Base-by-base conservation (phyloP, 805 yeast species). In the Yarrowia alimentaria region DNA sequence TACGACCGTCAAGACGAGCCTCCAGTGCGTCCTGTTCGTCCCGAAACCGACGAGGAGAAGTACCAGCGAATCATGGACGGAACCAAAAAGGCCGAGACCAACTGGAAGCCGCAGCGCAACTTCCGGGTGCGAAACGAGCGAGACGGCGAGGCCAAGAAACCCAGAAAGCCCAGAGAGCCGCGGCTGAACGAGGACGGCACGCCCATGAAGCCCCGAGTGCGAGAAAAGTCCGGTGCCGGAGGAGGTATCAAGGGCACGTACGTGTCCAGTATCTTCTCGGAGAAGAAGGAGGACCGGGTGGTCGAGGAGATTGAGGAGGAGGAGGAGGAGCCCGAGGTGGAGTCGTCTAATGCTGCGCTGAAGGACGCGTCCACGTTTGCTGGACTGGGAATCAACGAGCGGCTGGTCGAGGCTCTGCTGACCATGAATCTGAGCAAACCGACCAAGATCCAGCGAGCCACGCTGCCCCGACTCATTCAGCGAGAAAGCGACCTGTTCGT, bases 261-360 rank as follows among this genome's bases (percentile, higher is more conserved):
- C 34, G 58, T 56, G 6, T 56, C 58, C 13, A 53, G 56, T 1
- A 33, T 56, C 12, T 91, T 91, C 72, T 77, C 90, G 0, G 77
- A 84, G 1, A 80, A 82, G 55, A 79, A 83, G 6, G 82, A 75
- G 35, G 69, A 64, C 8, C 60, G 65, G 0, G 52, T 61, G 18
- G 81, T 75, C 42, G 70, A 64, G n/a, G 61, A 66, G 0, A 33
- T 18, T 12, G 59, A 56, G 3, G 64, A 68, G 12, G 54, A 60
- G 1, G 74, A 64, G 4, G 85, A 18, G 4, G 34, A 17, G 4
- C 12, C 18, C 12, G 18, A 18, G 10, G 48, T 33, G n/a, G 48
- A 40, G 32, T 26, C 95, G 1, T 87, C 97, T 0, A 93, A 93
- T 68, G 97, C 97, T 0, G 96, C 97, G 0, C 64, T 86, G 21